Percentiles rank a stretch among this genome's conserved stretches.
phyloP scores from a whole-genome alignment of 2,329 filamentous ascomycete species.

The Biscogniauxia sp. region DNA sequence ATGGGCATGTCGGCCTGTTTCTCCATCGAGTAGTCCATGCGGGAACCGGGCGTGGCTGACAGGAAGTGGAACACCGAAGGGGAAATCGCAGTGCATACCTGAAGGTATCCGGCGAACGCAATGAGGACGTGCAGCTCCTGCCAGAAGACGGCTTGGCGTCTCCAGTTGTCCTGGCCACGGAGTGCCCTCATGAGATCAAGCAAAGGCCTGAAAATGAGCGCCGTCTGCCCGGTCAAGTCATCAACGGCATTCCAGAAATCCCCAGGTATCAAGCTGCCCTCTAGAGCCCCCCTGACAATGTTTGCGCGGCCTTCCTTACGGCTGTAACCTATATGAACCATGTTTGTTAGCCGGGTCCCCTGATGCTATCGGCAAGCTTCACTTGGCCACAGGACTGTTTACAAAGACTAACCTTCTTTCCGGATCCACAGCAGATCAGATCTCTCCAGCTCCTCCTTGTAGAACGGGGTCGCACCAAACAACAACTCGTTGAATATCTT shows the following conservation, averaged over 20 bases:
- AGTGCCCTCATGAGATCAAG: slow-evolving; percentile 29
- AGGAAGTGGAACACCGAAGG: slow-evolving; percentile 30
- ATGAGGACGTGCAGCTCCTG: slow-evolving; percentile 28
- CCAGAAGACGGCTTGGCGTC: slow-evolving; percentile 16
- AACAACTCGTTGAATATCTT: slow-evolving; percentile 38
- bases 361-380: background rate
- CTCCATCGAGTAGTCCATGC: slow-evolving; percentile 29
- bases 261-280: slow-evolving; percentile 22
- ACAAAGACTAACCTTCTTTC: slow-evolving; percentile 31
- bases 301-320: slow-evolving; percentile 35
- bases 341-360: background rate
- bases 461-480: slow-evolving; percentile 36
- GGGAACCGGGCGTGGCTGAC: slow-evolving; percentile 30
- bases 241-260: slow-evolving; percentile 40
- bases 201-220: slow-evolving; percentile 37
- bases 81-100: slow-evolving; percentile 30
- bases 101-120: slow-evolving; percentile 29
- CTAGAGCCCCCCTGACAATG: slow-evolving; percentile 28
- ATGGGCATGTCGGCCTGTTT: slow-evolving; percentile 20
- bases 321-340: slow-evolving; percentile 32
- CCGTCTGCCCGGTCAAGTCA: slow-evolving; percentile 31
- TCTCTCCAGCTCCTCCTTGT: slow-evolving; percentile 28
- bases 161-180: background rate
- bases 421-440: slow-evolving; percentile 32
- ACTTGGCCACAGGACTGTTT: background rate